Evolutionary conservation across 2,329 filamentous ascomycete genomes (phyloP).

Genomic region (Aspergillus cejpii): DNA sequence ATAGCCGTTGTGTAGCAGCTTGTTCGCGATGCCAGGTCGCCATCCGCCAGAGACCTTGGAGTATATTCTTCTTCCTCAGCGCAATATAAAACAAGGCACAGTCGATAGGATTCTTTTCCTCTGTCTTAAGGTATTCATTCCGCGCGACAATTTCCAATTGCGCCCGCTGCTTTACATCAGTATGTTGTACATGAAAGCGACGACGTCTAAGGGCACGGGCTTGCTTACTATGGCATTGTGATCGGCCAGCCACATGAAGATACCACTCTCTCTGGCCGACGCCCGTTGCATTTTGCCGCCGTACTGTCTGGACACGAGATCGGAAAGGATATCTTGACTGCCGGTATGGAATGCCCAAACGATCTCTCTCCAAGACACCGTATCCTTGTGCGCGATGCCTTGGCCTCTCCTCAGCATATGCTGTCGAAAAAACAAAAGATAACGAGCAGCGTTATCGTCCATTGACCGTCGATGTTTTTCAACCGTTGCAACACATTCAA

Average conservation of each 20-base stretch:
- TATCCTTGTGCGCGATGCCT: constrained; percentile 56
- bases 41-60: constrained; percentile 92
- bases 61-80: constrained; percentile 78
- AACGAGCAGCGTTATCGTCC: constrained; percentile 82
- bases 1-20: constrained; percentile 64
- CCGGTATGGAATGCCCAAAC: constrained; percentile 42
- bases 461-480: constrained; percentile 83
- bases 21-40: constrained; percentile 86
- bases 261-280: constrained; percentile 73
- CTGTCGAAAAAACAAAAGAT: constrained; percentile 80
- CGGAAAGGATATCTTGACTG: constrained; percentile 78
- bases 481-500: constrained; percentile 76
- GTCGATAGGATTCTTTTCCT: constrained; percentile 81
- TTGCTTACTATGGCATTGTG: constrained; percentile 62
- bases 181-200: background rate
- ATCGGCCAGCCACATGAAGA: constrained; percentile 94
- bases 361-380: constrained; percentile 48
- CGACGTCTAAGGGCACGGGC: background rate
- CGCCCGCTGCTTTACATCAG: constrained; percentile 46
- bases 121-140: constrained; percentile 84
- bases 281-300: constrained; percentile 77
- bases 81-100: constrained; percentile 90
- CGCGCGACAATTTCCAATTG: constrained; percentile 89
- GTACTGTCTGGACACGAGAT: constrained; percentile 74
- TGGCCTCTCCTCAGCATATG: constrained; percentile 64